Conservation (phyloP, 2,329 filamentous ascomycete species). For the Pseudogymnoascus sp. region DNA sequence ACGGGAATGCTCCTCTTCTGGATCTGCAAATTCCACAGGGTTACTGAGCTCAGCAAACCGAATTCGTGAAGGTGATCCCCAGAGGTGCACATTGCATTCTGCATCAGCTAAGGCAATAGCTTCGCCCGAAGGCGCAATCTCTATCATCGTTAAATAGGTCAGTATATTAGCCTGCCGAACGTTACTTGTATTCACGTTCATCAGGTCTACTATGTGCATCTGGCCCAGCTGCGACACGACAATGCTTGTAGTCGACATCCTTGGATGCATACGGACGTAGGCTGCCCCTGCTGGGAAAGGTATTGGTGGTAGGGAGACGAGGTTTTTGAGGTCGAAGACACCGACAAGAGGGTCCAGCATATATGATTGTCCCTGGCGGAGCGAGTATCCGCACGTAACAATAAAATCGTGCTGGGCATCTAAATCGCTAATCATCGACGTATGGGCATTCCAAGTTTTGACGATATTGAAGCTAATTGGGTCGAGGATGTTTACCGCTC, state of each 20-base stretch:
- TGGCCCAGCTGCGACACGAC: slow-evolving; percentile 88
- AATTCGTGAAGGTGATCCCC: slow-evolving; percentile 62
- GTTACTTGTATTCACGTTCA: slow-evolving; percentile 65
- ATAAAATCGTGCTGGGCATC: slow-evolving; percentile 93
- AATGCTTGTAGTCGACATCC: slow-evolving; percentile 90
- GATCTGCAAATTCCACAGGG: slow-evolving; percentile 59
- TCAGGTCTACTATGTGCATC: slow-evolving; percentile 89
- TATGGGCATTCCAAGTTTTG: slow-evolving; percentile 86
- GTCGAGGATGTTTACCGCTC: slow-evolving; percentile 80
- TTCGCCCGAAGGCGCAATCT: slow-evolving; percentile 65
- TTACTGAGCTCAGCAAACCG: slow-evolving; percentile 65
- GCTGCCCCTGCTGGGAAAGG: slow-evolving; percentile 88
- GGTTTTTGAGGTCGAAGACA: slow-evolving; percentile 89
- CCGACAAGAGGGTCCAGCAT: slow-evolving; percentile 91
- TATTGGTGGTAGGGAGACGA: slow-evolving; percentile 81
- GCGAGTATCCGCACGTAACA: slow-evolving; percentile 88
- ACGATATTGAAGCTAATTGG: slow-evolving; percentile 68
- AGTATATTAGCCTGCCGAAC: slow-evolving; percentile 58
- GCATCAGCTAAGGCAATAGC: slow-evolving; percentile 60
- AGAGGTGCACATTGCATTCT: slow-evolving; percentile 59
- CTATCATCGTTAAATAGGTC: slow-evolving; percentile 55
- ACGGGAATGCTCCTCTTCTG: slow-evolving; percentile 39
- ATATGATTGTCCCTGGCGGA: slow-evolving; percentile 69
- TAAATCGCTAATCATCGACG: slow-evolving; percentile 88
- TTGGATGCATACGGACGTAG: slow-evolving; percentile 92